Evolutionary conservation across 2,329 filamentous ascomycete species (phyloP).

Genomic region (Colletotrichum plurivorum): DNA sequence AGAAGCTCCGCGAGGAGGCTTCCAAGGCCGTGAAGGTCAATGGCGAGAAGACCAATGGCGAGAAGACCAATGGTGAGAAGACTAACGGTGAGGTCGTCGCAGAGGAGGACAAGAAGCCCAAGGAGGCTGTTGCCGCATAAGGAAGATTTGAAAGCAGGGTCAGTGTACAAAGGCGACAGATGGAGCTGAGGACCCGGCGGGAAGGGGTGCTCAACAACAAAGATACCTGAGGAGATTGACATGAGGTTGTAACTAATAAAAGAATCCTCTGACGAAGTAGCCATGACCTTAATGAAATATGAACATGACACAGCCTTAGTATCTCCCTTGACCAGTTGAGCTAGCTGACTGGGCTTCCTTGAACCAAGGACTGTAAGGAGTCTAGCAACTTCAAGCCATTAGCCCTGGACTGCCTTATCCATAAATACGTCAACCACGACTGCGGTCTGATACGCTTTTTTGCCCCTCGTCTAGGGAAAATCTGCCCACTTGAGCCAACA

Average conservation of each 20-base stretch:
- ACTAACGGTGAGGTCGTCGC: slow-evolving; percentile 44
- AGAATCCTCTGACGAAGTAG: slow-evolving; percentile 32
- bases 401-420: too few relatives aligned
- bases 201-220: slow-evolving; percentile 6
- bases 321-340: neutral
- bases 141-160: neutral
- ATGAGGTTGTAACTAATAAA: slow-evolving; percentile 32
- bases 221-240: slow-evolving; percentile 23
- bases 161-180: slow-evolving; percentile 28
- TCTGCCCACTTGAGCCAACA: too few relatives aligned
- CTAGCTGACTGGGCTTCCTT: too few relatives aligned
- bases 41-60: slow-evolving; percentile 50
- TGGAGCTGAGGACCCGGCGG: neutral
- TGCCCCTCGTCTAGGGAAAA: too few relatives aligned
- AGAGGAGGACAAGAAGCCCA: slow-evolving; percentile 35
- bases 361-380: too few relatives aligned
- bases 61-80: too few relatives aligned
- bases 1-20: slow-evolving; percentile 50
- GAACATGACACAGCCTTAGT: neutral
- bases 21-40: slow-evolving; percentile 53
- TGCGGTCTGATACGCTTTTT: too few relatives aligned
- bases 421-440: too few relatives aligned
- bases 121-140: slow-evolving; percentile 40
- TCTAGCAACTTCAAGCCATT: too few relatives aligned
- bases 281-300: slow-evolving; percentile 24